phyloP scores from a whole-genome alignment of 1,284 basidiomycete species.

The Cystobasidium pallidum region DNA sequence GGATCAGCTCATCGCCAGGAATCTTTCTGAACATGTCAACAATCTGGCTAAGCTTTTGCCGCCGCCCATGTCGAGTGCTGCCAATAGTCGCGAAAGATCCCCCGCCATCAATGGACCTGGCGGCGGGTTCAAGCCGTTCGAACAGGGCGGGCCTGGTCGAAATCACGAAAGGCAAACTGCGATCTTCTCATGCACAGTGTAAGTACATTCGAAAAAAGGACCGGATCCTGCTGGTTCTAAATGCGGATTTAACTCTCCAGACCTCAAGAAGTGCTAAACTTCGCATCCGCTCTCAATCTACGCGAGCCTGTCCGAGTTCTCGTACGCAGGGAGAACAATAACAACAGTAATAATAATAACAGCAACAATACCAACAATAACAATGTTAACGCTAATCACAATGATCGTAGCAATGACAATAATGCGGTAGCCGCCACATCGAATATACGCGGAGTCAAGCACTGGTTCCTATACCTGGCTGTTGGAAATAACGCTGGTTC shows the following conservation, averaged over 20 bases:
- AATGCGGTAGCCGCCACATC: not conserved
- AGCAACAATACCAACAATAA: constrained; percentile 59
- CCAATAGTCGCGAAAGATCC: constrained; percentile 31
- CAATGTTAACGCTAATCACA: constrained; percentile 15
- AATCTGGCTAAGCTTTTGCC: constrained; percentile 88
- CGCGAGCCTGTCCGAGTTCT: constrained; percentile 94
- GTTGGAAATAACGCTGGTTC: constrained; percentile 39
- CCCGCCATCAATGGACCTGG: constrained; percentile 51
- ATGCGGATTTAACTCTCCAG: constrained; percentile 58
- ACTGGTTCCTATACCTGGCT: constrained; percentile 73
- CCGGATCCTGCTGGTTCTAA: too few species aligned
- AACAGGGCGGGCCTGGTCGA: constrained; percentile 48
- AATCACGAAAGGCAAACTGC: constrained; percentile 84
- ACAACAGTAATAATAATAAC: constrained; percentile 58
- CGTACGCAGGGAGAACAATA: constrained; percentile 90
- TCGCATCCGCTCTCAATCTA: constrained; percentile 82
- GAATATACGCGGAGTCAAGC: constrained; percentile 67
- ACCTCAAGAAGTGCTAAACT: constrained; percentile 88
- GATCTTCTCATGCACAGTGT: constrained; percentile 72
- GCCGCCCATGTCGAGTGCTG: constrained; percentile 61
- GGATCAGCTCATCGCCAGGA: constrained; percentile 94
- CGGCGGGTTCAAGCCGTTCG: constrained; percentile 45
- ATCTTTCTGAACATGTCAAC: constrained; percentile 91
- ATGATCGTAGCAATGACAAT: constrained; percentile 11
- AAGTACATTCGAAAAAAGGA: too few species aligned